Evolutionary conservation across 306 rosid genomes (phyloP), one percentile per base, ranked within the genome.

Genomic region (Prunus fruticosa): DNA sequence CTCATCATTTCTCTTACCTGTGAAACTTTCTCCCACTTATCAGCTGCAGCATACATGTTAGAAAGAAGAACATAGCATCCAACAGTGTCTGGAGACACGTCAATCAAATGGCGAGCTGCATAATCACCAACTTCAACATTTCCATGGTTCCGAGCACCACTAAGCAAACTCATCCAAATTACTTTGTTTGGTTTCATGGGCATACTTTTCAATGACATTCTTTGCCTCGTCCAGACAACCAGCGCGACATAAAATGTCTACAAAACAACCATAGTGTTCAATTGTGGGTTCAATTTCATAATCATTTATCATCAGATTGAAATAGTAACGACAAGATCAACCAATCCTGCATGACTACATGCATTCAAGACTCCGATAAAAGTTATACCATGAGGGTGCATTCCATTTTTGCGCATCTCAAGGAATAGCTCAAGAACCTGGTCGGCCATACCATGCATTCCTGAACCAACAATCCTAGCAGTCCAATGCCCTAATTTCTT

Each of bases 401-500:
- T 66, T 47, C 88, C 84, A 78, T 27, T 71, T 49, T 75, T 74
- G 45, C 69, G 34, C 93, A 90, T 88, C 72, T 81, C 85, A 18
- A 4, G 62, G 79, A 88, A 84, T 47, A 83, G 71, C 76, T 86
- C 80, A 53, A 84, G 87, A 82, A 90, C 88, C 43, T 53, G 70
- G 38, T 82, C 81, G 10, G 87, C 88, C 85, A 84, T 77, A 43
- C 91, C 91, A 71, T 90, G 89, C 86, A 85, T 83, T 83, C 92
- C 89, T 50, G 86, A 73, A 34, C 91, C 93, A 51, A 84, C 87
- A 67, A 86, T 85, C 71, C 83, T 80, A 38, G 86, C 83, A 7
- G 86, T 85, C 89, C 91, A 90, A 57, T 90, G 92, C 75, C 87
- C 89, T 69, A 90, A 25, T 52, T 88, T 88, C 86, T 84, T 88